A percentile compares a stretch with the other conserved stretches of the same genome.
Evolutionary conservation across 345 rosid genomes (phyloP).

Genomic region (Limnanthes douglasii): DNA sequence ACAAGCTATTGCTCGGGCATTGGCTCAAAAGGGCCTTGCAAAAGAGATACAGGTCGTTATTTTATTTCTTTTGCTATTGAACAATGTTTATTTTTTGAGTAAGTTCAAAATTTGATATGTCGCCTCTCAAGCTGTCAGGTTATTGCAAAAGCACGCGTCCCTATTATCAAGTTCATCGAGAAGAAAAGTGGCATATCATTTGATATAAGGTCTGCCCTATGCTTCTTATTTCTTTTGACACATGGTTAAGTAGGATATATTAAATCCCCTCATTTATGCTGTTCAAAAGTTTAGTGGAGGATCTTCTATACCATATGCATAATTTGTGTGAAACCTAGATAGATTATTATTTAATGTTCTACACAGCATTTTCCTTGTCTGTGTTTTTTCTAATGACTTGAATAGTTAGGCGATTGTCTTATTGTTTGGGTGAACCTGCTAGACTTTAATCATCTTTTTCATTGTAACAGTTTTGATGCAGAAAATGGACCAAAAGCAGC

Average conservation of each 20-base stretch:
- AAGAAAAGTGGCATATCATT: slow-evolving; percentile 69
- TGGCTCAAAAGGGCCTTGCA: slow-evolving; percentile 69
- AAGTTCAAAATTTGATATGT: slow-evolving; percentile 2
- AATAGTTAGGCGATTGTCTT: too few species aligned
- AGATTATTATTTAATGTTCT: too few species aligned
- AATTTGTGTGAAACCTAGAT: too few species aligned
- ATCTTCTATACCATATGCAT: too few species aligned
- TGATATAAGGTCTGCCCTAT: slow-evolving; percentile 84
- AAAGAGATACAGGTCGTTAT: slow-evolving; percentile 60
- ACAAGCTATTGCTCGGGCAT: slow-evolving; percentile 69
- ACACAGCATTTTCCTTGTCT: too few species aligned
- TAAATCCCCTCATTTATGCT: too few species aligned
- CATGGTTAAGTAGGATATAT: too few species aligned
- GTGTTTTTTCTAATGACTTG: too few species aligned
- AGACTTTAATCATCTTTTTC: too few species aligned
- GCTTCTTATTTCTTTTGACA: too few species aligned
- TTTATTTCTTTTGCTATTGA: slow-evolving; percentile 3
- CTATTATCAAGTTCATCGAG: slow-evolving; percentile 84
- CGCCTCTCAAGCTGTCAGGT: slow-evolving; percentile 27
- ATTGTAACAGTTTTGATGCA: slow-evolving; percentile 92
- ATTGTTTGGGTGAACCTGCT: too few species aligned
- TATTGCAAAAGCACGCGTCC: slow-evolving; percentile 89
- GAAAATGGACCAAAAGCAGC: slow-evolving; percentile 95
- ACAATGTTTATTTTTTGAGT: neutral
- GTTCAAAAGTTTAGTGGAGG: too few species aligned